phyloP scores from a whole-genome alignment of 805 yeast genomes.

The Yamadazyma tumulicola region DNA sequence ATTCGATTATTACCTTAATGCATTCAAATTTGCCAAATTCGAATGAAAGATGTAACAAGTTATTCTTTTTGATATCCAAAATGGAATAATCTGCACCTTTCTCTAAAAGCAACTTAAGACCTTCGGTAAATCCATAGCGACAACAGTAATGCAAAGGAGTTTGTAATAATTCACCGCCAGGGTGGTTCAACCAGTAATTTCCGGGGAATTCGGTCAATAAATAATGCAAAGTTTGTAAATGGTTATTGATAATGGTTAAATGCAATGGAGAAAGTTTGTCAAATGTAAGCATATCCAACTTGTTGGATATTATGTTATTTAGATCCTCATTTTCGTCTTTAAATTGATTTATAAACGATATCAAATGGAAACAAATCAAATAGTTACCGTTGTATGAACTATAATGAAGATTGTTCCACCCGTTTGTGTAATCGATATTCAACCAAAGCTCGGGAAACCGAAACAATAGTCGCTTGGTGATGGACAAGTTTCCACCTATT shows the following conservation, averaged over 20 bases:
- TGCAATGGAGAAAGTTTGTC: constrained; percentile 36
- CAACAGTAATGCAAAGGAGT: constrained; percentile 40
- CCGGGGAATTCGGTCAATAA: constrained; percentile 42
- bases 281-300: constrained; percentile 33
- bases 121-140: constrained; percentile 33
- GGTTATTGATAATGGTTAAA: constrained; percentile 27
- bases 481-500: constrained; percentile 34
- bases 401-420: constrained; percentile 43
- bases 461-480: constrained; percentile 33
- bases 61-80: constrained; percentile 31
- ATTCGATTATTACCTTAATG: constrained; percentile 19
- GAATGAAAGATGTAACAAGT: constrained; percentile 37
- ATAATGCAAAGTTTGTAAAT: constrained; percentile 41
- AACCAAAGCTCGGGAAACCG: constrained; percentile 44
- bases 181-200: constrained; percentile 31
- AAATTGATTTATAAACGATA: constrained; percentile 25
- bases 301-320: constrained; percentile 11
- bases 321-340: constrained; percentile 15
- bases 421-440: constrained; percentile 33
- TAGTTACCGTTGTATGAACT: constrained; percentile 41
- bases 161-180: constrained; percentile 28
- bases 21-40: constrained; percentile 34
- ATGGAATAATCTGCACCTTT: constrained; percentile 37
- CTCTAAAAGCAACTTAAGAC: constrained; percentile 34
- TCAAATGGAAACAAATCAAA: constrained; percentile 38